phyloP scores from a whole-genome alignment of 257 asterid species.

The Primulina eburnea region DNA sequence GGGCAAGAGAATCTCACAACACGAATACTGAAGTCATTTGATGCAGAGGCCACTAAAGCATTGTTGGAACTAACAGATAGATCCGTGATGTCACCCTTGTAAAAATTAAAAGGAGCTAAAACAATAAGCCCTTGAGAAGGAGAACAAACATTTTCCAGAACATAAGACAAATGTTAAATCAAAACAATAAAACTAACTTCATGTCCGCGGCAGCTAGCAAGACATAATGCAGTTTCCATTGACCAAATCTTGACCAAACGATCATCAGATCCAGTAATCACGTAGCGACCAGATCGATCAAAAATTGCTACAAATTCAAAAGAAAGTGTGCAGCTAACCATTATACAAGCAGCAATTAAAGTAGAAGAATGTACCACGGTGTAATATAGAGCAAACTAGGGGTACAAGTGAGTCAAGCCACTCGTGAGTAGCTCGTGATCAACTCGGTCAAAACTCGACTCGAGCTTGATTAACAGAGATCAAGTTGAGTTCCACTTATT shows the following conservation, averaged over 20 bases:
- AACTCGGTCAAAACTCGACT: no score
- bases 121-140: slow-evolving; percentile 12
- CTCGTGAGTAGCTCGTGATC: no score
- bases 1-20: slow-evolving; percentile 64
- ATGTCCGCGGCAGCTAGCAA: slow-evolving; percentile 96
- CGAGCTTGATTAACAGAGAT: no score
- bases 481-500: no score
- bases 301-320: slow-evolving; percentile 68
- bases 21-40: slow-evolving; percentile 92
- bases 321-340: slow-evolving; percentile 18
- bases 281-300: slow-evolving; percentile 92
- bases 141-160: slow-evolving; percentile 9
- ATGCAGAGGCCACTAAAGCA: slow-evolving; percentile 85
- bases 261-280: slow-evolving; percentile 97
- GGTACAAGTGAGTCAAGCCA: no score
- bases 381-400: neutral
- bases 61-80: slow-evolving; percentile 89
- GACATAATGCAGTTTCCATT: slow-evolving; percentile 97
- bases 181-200: slow-evolving; percentile 57
- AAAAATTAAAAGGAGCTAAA: slow-evolving; percentile 24
- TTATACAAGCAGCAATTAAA: slow-evolving; percentile 10
- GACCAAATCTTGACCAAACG: slow-evolving; percentile 98
- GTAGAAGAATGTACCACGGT: slow-evolving; percentile 1
- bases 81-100: slow-evolving; percentile 94
- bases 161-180: slow-evolving; percentile 14